Evolutionary conservation across 2,329 filamentous ascomycete genomes (phyloP).

Genomic region (Diplodia seriata): DNA sequence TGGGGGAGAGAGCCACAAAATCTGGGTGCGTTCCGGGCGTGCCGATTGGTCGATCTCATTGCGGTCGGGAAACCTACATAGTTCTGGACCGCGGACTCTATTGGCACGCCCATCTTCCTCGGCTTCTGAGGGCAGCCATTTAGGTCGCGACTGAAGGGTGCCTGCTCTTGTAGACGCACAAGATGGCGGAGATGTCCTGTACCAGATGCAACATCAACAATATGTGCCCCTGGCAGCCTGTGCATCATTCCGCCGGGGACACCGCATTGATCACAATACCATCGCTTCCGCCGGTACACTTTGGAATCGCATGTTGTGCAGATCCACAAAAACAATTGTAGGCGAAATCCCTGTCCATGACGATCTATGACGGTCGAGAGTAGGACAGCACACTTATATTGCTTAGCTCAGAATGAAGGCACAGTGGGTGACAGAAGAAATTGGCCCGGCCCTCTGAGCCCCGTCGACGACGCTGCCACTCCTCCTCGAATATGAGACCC

Average conservation of each 20-base stretch:
- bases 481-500: too few species aligned
- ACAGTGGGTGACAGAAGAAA: too few species aligned
- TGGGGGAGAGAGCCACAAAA: background rate
- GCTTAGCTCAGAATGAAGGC: background rate
- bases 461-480: too few species aligned
- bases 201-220: background rate
- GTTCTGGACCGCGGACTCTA: background rate
- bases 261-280: background rate
- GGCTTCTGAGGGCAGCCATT: background rate
- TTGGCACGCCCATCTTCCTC: conserved; percentile 6
- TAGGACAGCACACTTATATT: background rate
- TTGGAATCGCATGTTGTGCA: background rate
- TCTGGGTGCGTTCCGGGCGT: background rate
- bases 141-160: background rate
- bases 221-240: background rate
- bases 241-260: background rate
- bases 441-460: too few species aligned
- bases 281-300: background rate
- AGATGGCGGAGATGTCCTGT: background rate
- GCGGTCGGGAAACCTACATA: background rate
- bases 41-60: conserved; percentile 8
- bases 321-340: background rate
- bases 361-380: background rate
- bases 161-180: too few species aligned
- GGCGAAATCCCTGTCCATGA: background rate